Percentiles rank a stretch among this genome's conserved stretches.
These are phyloP conservation scores for Phalaenopsis aphrodite DNA, from an alignment of 106 monocot genomes.

Conservation along the genomic window DNA sequence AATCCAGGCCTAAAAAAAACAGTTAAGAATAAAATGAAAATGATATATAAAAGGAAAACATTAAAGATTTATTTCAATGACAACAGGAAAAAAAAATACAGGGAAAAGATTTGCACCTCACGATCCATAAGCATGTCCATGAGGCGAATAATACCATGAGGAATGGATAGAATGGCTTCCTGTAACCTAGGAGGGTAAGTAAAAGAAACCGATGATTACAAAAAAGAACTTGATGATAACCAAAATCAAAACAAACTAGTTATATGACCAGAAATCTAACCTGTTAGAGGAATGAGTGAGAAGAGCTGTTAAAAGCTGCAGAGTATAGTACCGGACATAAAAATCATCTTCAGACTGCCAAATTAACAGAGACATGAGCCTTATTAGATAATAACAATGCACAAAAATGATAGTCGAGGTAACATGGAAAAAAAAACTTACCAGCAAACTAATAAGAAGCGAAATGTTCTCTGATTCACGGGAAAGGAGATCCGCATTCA, in stretches of 20 bases:
- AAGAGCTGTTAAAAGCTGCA: slow-evolving; percentile 95
- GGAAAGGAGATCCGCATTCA: slow-evolving; percentile 90
- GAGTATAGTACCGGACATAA: slow-evolving; percentile 91
- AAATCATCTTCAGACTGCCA: slow-evolving; percentile 95
- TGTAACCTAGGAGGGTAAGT: slow-evolving; percentile 60
- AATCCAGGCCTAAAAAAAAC: not conserved
- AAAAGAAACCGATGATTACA: not conserved
- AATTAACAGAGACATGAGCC: not conserved
- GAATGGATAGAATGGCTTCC: slow-evolving; percentile 88
- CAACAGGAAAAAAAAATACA: not conserved
- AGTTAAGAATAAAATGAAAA: not conserved
- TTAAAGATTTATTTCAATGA: not conserved
- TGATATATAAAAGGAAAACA: not conserved
- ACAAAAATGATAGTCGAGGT: slow-evolving; percentile 4
- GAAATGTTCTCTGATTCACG: slow-evolving; percentile 90
- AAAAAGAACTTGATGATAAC: not conserved
- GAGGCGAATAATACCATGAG: slow-evolving; percentile 85
- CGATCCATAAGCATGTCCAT: slow-evolving; percentile 99
- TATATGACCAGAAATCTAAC: slow-evolving; percentile 18
- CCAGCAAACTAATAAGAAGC: slow-evolving; percentile 87
- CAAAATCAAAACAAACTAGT: not conserved
- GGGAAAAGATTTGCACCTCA: slow-evolving; percentile 49
- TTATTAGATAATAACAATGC: not conserved
- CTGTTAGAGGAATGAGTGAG: slow-evolving; percentile 82
- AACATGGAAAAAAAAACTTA: slow-evolving; percentile 24